Base-by-base conservation (phyloP, 225 moss, liverwort and hornwort genomes). In the Asterella californica region DNA sequence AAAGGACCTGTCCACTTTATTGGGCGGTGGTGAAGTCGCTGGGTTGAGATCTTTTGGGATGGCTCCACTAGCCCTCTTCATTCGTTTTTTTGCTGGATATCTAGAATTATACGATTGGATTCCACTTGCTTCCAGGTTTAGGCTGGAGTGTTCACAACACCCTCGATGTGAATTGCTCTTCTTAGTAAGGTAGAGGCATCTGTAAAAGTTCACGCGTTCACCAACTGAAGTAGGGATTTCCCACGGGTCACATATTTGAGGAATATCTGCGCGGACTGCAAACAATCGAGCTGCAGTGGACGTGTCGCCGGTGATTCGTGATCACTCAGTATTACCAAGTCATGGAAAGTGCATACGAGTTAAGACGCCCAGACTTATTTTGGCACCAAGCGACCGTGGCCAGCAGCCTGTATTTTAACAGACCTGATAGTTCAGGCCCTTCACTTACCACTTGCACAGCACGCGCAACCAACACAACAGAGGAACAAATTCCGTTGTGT, bases 61-160 rank as follows among this genome's bases (percentile, higher is more conserved):
- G 93, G 94, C 25, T 95, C 94, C 69, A 95, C 94, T 24, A 91
- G 93, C 86, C n/a, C 89, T 95, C 72, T 93, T 95, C 65, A 93
- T 95, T 79, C 93, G 83, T 86, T 95, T 78, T 95, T 93, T 82
- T 93, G 84, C 84, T 72, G 66, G 63, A 64, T 78, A 29, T 63
- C 78, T 71, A 81, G 62, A 83, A 53, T 79, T 81, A 75, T 83
- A 79, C 77, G 79, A 59, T 72, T 79, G 78, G 76, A 64, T 81
- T 38, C 65, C 75, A 64, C 75, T 72, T 81, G 33, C n/a, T 69
- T 75, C 70, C 70, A 76, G 70, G 80, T 72, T 74, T 61, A 68
- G 74, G 74, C 73, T 78, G 80, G 72, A 80, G 73, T 78, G 45
- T 60, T 63, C 66, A 65, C 46, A 46, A n/a, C n/a, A n/a, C n/a